Base-by-base conservation (phyloP, 352 stramenopile species). In the Phytopythium oedochilum region DNA sequence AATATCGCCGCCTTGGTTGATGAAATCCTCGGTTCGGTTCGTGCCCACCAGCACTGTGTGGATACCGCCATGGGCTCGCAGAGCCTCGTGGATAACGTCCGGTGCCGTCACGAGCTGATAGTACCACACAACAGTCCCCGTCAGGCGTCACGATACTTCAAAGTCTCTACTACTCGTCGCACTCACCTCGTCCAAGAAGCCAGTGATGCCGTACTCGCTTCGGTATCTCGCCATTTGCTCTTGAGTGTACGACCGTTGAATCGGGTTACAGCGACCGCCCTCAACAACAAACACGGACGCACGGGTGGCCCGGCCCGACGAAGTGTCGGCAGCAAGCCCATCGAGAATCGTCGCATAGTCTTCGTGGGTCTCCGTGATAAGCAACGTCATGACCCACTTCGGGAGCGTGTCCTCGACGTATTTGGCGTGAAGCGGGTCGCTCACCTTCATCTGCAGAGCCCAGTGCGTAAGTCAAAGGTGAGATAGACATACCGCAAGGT, bases 331-430 rank as follows among this genome's bases (percentile, higher is more conserved):
- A 17, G 82, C 85, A 26, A 96, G 42, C 34, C 89, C 79, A 6
- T 66, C 53, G 17, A 94, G 70, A 53, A 96, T 77, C 4, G 71
- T 86, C 55, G 92, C 71, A 59, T 93, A 94, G 51, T 96, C 86
- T 15, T 89, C 78, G 28, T 86, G 75, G 47, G 82, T 90, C 63
- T 96, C 86, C 1, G 73, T 76, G 14, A 96, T 76, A 20, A 96
- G 64, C 5, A 79, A 76, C 20, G 69, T 73, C 56, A 93, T 71
- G 22, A 94, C 66, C 72, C 74, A 94, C 35, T 88, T 93, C 7
- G 85, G 83, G 9, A 96, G 61, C 10, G 77, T 92, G 45, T 92
- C 81, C 65, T 96, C 86, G 5, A 96, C 64, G 44, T 90, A 96
- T 43, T 94, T 89, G 0, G 86, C 84, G 40, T 94, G 78, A 1